Base-by-base conservation (phyloP, 108 stramenopile species). In the Parmales sp. region DNA sequence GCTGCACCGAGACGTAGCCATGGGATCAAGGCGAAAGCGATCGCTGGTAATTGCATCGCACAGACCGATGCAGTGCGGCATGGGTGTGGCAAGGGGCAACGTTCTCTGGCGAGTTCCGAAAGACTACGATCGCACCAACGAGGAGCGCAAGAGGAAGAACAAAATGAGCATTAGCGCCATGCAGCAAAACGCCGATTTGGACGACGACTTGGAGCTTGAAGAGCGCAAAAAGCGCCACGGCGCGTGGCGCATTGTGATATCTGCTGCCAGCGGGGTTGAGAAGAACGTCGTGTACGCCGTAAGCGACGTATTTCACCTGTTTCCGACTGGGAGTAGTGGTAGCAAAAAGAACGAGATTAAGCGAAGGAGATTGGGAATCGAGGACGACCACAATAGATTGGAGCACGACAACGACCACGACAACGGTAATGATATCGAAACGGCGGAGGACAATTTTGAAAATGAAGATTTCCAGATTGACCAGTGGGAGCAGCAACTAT, bases 281-380 rank as follows among this genome's bases (percentile, higher is more conserved):
- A 60, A 60, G 54, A 34, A 34, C 13, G 13, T 60, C n/a, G 54
- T 60, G 26, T 60, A 34, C 20, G 54, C 54, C 28, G 54, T 60
- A 3, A 19, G n/a, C 20, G 54, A 60, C 0, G 31, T 19, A 16
- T 60, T 60, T 60, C 36, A 60, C 28, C 4, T 60, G 29, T 28
- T 34, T 34, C 54, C 54, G 2, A 60, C n/a, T n/a, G n/a, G n/a
- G n/a, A n/a, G n/a, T n/a, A n/a, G n/a, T n/a, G n/a, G n/a, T n/a
- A n/a, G n/a, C n/a, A n/a, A n/a, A n/a, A n/a, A n/a, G n/a, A n/a
- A n/a, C n/a, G n/a, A n/a, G n/a, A n/a, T n/a, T n/a, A n/a, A n/a
- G n/a, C n/a, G n/a, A n/a, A n/a, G n/a, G n/a, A n/a, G n/a, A n/a
- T n/a, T n/a, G n/a, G n/a, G n/a, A n/a, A n/a, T n/a, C n/a, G n/a